A percentile compares a stretch with the other conserved stretches of the same genome.
These are phyloP conservation scores for Purpureocillium lavendulum DNA, from an alignment of 2,329 filamentous ascomycete genomes.

Conservation along the genomic window DNA sequence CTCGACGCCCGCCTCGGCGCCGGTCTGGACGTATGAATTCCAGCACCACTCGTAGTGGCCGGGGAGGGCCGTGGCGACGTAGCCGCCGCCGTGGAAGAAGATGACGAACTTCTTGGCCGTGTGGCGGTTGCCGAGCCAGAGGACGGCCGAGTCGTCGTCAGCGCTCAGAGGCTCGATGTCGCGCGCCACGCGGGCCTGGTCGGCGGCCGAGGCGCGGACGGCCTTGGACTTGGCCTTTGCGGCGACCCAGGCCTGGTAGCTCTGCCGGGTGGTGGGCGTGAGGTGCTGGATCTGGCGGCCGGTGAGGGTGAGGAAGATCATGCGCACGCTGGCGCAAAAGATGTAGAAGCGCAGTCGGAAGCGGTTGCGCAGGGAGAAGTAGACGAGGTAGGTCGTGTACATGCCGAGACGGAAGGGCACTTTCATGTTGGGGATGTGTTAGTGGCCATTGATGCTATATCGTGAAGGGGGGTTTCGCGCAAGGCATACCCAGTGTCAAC, in stretches of 20 bases:
- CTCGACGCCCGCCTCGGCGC: constrained; percentile 12
- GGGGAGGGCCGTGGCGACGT: constrained; percentile 9
- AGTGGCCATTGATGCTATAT: too few relatives aligned
- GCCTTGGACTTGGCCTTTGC: constrained; percentile 6
- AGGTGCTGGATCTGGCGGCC: constrained; percentile 15
- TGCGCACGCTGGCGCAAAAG: constrained; percentile 8
- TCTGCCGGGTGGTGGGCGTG: constrained; percentile 7
- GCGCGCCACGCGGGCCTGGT: constrained; percentile 8
- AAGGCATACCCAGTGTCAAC: constrained; percentile 8
- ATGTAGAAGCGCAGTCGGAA: constrained; percentile 9
- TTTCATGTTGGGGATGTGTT: constrained; percentile 1
- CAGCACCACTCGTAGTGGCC: constrained; percentile 19
- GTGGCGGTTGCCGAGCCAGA: constrained; percentile 19
- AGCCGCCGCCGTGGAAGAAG: constrained; percentile 21
- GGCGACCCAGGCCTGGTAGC: constrained; percentile 15
- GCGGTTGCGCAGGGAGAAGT: constrained; percentile 10
- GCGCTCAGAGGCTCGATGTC: constrained; percentile 11
- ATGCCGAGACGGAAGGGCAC: constrained; percentile 7
- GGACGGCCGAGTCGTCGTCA: constrained; percentile 9
- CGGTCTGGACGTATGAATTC: constrained; percentile 14
- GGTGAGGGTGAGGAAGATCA: constrained; percentile 11
- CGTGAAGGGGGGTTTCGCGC: not conserved
- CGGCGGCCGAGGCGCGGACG: not conserved
- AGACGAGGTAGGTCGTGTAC: constrained; percentile 6
- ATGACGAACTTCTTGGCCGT: constrained; percentile 18